Conservation (phyloP, 2,329 filamentous ascomycete species). For the Botrytis paeoniae region DNA sequence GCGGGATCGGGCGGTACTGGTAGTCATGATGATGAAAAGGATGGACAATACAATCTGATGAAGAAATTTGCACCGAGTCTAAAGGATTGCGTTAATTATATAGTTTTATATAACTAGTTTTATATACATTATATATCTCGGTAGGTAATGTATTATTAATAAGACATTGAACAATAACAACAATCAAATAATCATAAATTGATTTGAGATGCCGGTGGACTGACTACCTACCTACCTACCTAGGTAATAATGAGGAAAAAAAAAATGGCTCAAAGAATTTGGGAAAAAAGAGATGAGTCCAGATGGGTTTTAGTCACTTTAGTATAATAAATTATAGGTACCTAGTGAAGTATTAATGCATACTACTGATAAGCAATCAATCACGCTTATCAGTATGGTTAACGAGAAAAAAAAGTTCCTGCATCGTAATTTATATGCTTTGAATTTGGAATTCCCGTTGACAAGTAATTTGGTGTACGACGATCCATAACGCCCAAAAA, state of each 20-base stretch:
- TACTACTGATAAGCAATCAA: not conserved
- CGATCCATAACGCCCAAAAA: not conserved
- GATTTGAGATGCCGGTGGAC: not conserved
- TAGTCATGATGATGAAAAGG: not conserved
- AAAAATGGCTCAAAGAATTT: constrained; percentile 1
- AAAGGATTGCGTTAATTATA: not conserved
- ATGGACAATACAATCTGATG: not conserved
- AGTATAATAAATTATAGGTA: not conserved
- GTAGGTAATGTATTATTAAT: not conserved
- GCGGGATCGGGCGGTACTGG: not conserved
- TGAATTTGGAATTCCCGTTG: not conserved
- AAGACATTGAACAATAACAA: not conserved
- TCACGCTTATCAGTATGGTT: not conserved
- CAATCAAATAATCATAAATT: not conserved
- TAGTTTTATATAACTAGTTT: not conserved
- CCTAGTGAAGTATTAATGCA: not conserved
- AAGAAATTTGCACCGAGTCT: not conserved
- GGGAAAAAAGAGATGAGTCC: not conserved
- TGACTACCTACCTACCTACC: not conserved
- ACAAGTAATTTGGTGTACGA: not conserved
- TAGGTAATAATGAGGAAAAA: not conserved
- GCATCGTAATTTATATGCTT: not conserved
- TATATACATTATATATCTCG: not conserved
- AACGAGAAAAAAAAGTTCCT: constrained; percentile 10
- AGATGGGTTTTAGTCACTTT: not conserved